phyloP scores from a whole-genome alignment of 1,284 basidiomycete genomes.

The Naganishia sp. region DNA sequence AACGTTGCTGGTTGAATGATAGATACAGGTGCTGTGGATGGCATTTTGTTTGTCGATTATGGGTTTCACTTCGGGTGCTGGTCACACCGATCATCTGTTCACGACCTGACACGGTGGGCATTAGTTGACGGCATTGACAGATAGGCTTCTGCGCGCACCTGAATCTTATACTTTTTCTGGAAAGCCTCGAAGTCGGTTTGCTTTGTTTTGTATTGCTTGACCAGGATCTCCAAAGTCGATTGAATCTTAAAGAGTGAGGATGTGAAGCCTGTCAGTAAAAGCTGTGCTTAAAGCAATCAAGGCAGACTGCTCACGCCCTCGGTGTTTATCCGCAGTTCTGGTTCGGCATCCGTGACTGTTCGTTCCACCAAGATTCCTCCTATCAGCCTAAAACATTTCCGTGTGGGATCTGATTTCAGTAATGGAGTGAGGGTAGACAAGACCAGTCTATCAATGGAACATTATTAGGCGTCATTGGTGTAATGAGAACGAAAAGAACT shows the following conservation, averaged over 20 bases:
- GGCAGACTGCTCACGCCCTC: constrained; percentile 65
- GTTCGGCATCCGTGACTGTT: constrained; percentile 92
- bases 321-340: constrained; percentile 79
- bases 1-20: no score
- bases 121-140: neutral
- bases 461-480: neutral
- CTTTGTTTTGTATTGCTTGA: constrained; percentile 82
- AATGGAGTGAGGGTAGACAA: constrained; percentile 74
- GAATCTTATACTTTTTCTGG: constrained; percentile 78
- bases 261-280: neutral
- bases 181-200: constrained; percentile 81
- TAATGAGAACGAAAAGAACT: constrained; percentile 35
- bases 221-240: constrained; percentile 71
- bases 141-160: constrained; percentile 44
- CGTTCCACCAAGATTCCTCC: constrained; percentile 95
- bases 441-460: constrained; percentile 66
- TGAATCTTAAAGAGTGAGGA: constrained; percentile 62
- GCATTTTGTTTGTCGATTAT: no score
- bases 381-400: constrained; percentile 95
- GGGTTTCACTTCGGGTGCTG: no score
- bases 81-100: neutral
- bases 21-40: no score
- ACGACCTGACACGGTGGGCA: no score
- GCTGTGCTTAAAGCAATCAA: neutral
- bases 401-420: constrained; percentile 74